These are phyloP conservation scores for Leonotis leonurus DNA, from an alignment of 257 asterid species.

Conservation along the genomic window DNA sequence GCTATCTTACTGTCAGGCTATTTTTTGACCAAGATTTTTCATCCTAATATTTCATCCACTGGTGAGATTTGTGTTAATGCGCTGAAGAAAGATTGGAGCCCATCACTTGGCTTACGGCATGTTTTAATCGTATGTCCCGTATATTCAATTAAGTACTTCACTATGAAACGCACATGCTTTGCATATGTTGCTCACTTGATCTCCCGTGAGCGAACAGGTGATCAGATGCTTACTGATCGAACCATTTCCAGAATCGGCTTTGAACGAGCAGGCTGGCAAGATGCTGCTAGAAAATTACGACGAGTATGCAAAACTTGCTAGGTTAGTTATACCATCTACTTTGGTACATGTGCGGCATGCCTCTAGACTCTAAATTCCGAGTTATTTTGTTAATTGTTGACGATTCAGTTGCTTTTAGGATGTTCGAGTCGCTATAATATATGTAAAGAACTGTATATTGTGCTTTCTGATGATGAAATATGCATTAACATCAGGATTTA, in stretches of 20 bases:
- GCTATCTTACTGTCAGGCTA: slow-evolving; percentile 43
- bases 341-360: background rate
- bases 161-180: background rate
- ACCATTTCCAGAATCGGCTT: no score
- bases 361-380: no score
- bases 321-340: slow-evolving; percentile 30
- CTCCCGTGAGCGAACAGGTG: no score
- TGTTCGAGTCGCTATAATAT: no score
- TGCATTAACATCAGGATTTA: slow-evolving; percentile 41
- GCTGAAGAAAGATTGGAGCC: slow-evolving; percentile 88
- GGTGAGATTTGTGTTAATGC: slow-evolving; percentile 99
- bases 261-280: no score
- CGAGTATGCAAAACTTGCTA: slow-evolving; percentile 84
- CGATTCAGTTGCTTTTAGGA: no score
- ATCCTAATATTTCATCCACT: no score
- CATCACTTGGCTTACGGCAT: slow-evolving; percentile 84
- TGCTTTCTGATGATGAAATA: background rate
- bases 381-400: no score
- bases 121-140: slow-evolving; percentile 58
- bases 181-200: slow-evolving; percentile 12
- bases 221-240: no score
- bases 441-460: no score
- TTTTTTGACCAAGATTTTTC: no score
- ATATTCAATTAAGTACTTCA: background rate
- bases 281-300: slow-evolving; percentile 88